Base-by-base conservation (phyloP, 331 rosid species). In the Cydonia oblonga region DNA sequence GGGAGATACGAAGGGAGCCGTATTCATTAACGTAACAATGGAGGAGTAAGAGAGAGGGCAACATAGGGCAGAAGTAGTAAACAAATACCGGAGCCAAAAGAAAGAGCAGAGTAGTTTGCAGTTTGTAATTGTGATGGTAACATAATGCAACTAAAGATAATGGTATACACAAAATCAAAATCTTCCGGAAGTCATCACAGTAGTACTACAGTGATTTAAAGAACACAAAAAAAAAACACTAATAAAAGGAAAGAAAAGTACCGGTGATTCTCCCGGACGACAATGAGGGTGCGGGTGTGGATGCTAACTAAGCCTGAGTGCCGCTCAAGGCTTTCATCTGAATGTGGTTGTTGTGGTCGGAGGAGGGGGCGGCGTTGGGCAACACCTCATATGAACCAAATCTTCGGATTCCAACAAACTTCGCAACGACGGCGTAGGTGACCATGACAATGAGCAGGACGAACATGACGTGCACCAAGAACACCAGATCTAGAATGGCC, bases 281-380 rank as follows among this genome's bases (percentile, higher is more conserved):
- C 42, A 38, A 10, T 38, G 29, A 25, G 28, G 18, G 29, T 6
- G 64, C 14, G 16, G 66, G 23, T 16, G 13, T 29, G 11, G 66
- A 15, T 62, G 22, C 22, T 9, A 28, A 18, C 83, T 89, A 95
- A 76, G 97, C 98, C 86, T 95, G 97, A 16, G 89, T 91, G 62
- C 98, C 98, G 23, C 91, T 66, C 80, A 95, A 72, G 30, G 97
- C 86, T 82, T 95, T 95, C 98, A 95, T 83, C 93, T 91, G 98
- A 66, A 95, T 88, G 70, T 83, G 90, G 73, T 66, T 38, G 42
- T 38, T 80, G 23, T 81, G 76, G 40, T 62, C 66, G 24, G 66
- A 29, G 42, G 66, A 62, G 1, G 78, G 61, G 16, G 87, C 70
- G 28, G 56, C 26, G 22, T 75, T 78, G 33, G 98, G 90, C 80